These are phyloP conservation scores for Cladosporium sp. DNA, from an alignment of 2,329 filamentous ascomycete genomes.

Conservation along the genomic window DNA sequence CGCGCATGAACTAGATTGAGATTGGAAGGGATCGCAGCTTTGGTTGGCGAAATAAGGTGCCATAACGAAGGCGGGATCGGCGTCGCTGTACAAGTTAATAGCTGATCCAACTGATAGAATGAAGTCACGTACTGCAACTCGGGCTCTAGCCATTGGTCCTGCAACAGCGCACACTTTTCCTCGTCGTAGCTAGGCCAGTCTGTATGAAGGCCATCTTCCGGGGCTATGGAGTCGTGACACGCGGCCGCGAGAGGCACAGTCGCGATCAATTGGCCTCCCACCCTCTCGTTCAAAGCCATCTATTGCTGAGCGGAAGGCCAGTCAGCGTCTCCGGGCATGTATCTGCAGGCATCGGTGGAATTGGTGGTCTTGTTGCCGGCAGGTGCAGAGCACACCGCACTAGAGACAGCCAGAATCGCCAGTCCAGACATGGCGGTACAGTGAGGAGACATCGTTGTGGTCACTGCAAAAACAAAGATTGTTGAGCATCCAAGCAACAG, in stretches of 20 bases:
- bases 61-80: constrained; percentile 37
- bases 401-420: too few relatives aligned
- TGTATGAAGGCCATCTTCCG: too few relatives aligned
- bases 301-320: constrained; percentile 57
- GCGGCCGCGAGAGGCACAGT: constrained; percentile 50
- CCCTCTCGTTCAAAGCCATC: too few relatives aligned
- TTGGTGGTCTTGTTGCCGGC: too few relatives aligned
- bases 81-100: constrained; percentile 21
- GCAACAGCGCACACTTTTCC: not conserved
- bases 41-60: constrained; percentile 36
- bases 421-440: too few relatives aligned
- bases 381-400: too few relatives aligned
- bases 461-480: too few relatives aligned
- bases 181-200: not conserved
- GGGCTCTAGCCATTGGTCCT: not conserved
- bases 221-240: constrained; percentile 47
- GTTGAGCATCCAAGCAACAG: too few relatives aligned
- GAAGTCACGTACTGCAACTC: too few relatives aligned
- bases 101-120: too few relatives aligned
- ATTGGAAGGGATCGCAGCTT: constrained; percentile 40
- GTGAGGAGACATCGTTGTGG: too few relatives aligned
- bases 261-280: constrained; percentile 49
- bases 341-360: constrained; percentile 41
- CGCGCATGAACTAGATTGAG: constrained; percentile 34
- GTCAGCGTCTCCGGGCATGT: constrained; percentile 47